Evolutionary conservation across 305 asterid genomes (phyloP).

Genomic region (Galium porrigens): DNA sequence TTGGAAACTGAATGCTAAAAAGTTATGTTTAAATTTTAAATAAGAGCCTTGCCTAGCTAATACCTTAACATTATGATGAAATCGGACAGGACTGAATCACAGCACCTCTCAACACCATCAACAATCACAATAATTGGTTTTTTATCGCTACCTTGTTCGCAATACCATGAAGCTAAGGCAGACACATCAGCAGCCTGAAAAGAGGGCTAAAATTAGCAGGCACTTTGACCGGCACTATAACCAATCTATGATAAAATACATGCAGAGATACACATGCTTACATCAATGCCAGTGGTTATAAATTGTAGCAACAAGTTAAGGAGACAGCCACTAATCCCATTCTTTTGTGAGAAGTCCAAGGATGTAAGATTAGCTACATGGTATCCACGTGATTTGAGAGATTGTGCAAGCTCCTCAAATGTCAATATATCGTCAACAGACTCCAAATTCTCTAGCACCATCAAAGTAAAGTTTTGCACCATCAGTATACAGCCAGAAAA

Average conservation of each 20-base stretch:
- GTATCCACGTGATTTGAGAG: slow-evolving; percentile 51
- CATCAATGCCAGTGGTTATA: slow-evolving; percentile 42
- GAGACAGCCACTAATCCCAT: slow-evolving; percentile 71
- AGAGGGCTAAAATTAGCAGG: slow-evolving; percentile 10
- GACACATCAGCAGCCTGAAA: slow-evolving; percentile 75
- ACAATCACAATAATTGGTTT: slow-evolving; percentile 64
- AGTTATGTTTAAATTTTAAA: background rate
- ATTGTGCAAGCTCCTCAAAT: slow-evolving; percentile 54
- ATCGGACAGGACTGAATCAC: slow-evolving; percentile 59
- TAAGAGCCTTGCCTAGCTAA: background rate
- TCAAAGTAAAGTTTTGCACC: slow-evolving; percentile 3
- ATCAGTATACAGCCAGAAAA: background rate
- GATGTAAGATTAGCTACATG: slow-evolving; percentile 68
- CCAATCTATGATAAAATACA: background rate
- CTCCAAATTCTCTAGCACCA: slow-evolving; percentile 60
- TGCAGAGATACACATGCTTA: slow-evolving; percentile 23
- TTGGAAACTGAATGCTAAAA: background rate
- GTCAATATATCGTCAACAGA: slow-evolving; percentile 71
- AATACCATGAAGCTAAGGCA: slow-evolving; percentile 66
- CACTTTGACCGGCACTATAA: background rate
- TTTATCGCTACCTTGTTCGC: slow-evolving; percentile 42
- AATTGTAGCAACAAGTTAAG: slow-evolving; percentile 56
- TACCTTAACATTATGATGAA: slow-evolving; percentile 75
- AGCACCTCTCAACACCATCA: slow-evolving; percentile 72
- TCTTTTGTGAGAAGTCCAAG: slow-evolving; percentile 54